Evolutionary conservation across 805 yeast genomes (phyloP).

Genomic region (Sungouiella blattae): DNA sequence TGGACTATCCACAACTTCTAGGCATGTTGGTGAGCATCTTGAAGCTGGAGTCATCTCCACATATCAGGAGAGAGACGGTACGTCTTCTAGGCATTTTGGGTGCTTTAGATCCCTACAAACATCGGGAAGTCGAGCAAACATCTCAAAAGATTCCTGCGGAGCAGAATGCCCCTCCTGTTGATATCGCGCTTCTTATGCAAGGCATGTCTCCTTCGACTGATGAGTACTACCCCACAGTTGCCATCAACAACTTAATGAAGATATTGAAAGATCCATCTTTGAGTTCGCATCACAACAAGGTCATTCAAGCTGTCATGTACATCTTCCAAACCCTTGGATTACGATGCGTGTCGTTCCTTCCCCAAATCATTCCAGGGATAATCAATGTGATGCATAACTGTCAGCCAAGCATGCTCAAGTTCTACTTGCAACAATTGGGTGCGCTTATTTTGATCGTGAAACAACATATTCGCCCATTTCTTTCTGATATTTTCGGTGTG

Average conservation of each 20-base stretch:
- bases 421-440: slow-evolving; percentile 85
- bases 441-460: slow-evolving; percentile 77
- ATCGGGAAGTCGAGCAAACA: slow-evolving; percentile 81
- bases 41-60: slow-evolving; percentile 72
- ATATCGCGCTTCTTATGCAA: slow-evolving; percentile 84
- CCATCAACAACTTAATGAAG: slow-evolving; percentile 77
- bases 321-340: slow-evolving; percentile 87
- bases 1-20: slow-evolving; percentile 86
- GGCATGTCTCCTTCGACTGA: slow-evolving; percentile 92
- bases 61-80: slow-evolving; percentile 83
- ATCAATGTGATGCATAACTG: slow-evolving; percentile 79
- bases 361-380: slow-evolving; percentile 85
- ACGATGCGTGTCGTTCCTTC: slow-evolving; percentile 84
- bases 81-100: slow-evolving; percentile 89
- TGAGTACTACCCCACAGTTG: slow-evolving; percentile 94
- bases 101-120: slow-evolving; percentile 94
- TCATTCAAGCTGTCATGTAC: slow-evolving; percentile 89
- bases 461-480: slow-evolving; percentile 82
- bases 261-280: slow-evolving; percentile 82
- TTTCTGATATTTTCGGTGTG: slow-evolving; percentile 69
- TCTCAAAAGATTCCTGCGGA: slow-evolving; percentile 57
- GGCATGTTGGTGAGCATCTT: slow-evolving; percentile 79
- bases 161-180: slow-evolving; percentile 86
- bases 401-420: slow-evolving; percentile 74
- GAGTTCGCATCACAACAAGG: slow-evolving; percentile 82